Base-by-base conservation (phyloP, 192 early-diverging fungal species). In the Phlyctochytrium arcticum region DNA sequence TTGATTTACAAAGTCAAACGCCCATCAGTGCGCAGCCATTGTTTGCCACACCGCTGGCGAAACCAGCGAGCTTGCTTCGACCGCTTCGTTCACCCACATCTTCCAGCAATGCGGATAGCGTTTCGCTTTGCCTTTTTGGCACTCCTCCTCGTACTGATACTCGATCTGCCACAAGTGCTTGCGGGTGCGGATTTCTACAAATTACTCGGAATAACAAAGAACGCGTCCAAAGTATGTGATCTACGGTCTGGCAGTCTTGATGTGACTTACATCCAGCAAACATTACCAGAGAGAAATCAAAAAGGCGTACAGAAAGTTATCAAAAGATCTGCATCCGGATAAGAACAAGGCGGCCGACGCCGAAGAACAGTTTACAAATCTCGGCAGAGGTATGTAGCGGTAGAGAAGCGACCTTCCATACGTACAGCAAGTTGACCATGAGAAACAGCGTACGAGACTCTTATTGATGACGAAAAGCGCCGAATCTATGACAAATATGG, bases 371-470 rank as follows among this genome's bases (percentile, higher is more conserved):
- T n/a, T n/a, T n/a, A n/a, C n/a, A n/a, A n/a, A n/a, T n/a, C n/a
- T n/a, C n/a, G n/a, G n/a, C n/a, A n/a, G n/a, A n/a, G n/a, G n/a
- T n/a, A n/a, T n/a, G n/a, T n/a, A n/a, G n/a, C n/a, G n/a, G n/a
- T n/a, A n/a, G n/a, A n/a, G n/a, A n/a, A n/a, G n/a, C n/a, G n/a
- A n/a, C n/a, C n/a, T n/a, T n/a, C n/a, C n/a, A n/a, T n/a, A n/a
- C n/a, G n/a, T n/a, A n/a, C n/a, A n/a, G n/a, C n/a, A n/a, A n/a
- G n/a, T n/a, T n/a, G n/a, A n/a, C n/a, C n/a, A n/a, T n/a, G n/a
- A n/a, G n/a, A n/a, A n/a, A 17, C 59, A 92, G 96, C 96, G 2
- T 99, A 99, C 66, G 92, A 95, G 71, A 92, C 95, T 12, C 78
- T 99, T 35, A 87, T 80, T 27, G 92, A 98, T 67, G 91, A 95